Evolutionary conservation across 768 basidiomycete genomes (phyloP).

Genomic region (Termitomyces sp.): DNA sequence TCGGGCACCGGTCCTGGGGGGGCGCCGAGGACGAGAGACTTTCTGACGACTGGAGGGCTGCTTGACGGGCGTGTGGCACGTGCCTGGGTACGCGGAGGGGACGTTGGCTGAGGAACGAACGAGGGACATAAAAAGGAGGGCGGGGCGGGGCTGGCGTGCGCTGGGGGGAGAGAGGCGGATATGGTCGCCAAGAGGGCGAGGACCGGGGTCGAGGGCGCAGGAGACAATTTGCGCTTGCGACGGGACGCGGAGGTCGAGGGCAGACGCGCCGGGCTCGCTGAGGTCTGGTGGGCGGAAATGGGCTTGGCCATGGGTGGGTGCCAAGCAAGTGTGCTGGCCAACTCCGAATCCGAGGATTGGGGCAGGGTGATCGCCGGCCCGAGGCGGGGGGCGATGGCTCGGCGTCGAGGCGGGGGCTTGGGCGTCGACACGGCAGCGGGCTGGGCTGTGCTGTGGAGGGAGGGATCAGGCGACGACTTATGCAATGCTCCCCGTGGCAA

Average conservation of each 20-base stretch:
- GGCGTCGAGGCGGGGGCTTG: conserved; percentile 12
- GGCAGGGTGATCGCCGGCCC: background rate
- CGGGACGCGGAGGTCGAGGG: conserved; percentile 1
- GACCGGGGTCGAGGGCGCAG: conserved; percentile 42
- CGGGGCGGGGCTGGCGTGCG: conserved; percentile 45
- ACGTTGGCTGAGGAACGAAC: conserved; percentile 20
- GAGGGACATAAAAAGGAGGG: conserved; percentile 61
- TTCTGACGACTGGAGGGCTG: conserved; percentile 9
- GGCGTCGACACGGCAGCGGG: conserved; percentile 9
- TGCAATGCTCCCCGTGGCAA: conserved; percentile 2
- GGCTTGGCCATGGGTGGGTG: conserved; percentile 48
- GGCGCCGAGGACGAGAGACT: background rate
- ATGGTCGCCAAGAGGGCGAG: conserved; percentile 55
- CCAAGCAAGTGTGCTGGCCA: conserved; percentile 33
- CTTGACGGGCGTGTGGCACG: conserved; percentile 5
- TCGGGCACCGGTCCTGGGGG: conserved; percentile 38
- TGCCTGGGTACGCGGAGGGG: background rate
- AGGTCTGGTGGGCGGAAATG: conserved; percentile 27
- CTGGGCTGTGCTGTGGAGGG: conserved; percentile 9
- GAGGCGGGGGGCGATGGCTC: conserved; percentile 2
- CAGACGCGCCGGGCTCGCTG: conserved; percentile 12
- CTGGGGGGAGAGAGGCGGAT: conserved; percentile 40
- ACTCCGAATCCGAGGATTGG: conserved; percentile 4
- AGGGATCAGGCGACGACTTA: conserved; percentile 9
- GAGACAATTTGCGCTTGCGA: conserved; percentile 12